Evolutionary conservation across 352 stramenopile genomes (phyloP).

Genomic region (Pythium aquatile): DNA sequence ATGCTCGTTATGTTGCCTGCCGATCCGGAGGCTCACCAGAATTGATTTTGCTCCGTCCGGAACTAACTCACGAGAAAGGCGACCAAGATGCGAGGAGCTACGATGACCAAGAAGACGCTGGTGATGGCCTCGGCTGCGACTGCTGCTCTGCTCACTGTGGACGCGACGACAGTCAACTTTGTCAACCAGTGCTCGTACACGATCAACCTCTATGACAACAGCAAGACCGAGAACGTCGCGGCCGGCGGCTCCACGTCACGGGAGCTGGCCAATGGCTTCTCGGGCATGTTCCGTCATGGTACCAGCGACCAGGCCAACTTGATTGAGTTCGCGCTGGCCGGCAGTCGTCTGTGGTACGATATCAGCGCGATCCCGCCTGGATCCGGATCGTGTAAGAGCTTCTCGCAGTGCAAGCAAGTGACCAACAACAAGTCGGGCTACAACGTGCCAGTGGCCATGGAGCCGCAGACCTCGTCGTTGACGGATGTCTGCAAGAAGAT

Average conservation of each 20-base stretch:
- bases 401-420: constrained; percentile 36
- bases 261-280: constrained; percentile 30
- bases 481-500: constrained; percentile 32
- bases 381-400: constrained; percentile 38
- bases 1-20: background rate
- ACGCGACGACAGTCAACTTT: constrained; percentile 43
- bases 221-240: constrained; percentile 36
- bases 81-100: constrained; percentile 7
- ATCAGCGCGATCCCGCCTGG: constrained; percentile 62
- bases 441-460: constrained; percentile 51
- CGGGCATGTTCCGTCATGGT: constrained; percentile 45
- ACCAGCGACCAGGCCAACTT: constrained; percentile 17
- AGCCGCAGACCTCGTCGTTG: constrained; percentile 31
- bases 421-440: constrained; percentile 47
- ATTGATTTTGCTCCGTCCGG: constrained; percentile 9
- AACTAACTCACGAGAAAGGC: background rate
- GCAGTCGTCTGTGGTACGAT: constrained; percentile 43
- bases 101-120: constrained; percentile 25
- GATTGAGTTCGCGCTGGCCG: background rate
- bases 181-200: constrained; percentile 47
- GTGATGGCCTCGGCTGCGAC: constrained; percentile 40
- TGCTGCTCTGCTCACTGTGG: constrained; percentile 30
- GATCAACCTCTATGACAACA: constrained; percentile 64
- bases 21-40: constrained; percentile 4
- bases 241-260: constrained; percentile 34